These are phyloP conservation scores for Rhynchosporium secalis DNA, from an alignment of 2,329 filamentous ascomycete genomes.

Conservation along the genomic window DNA sequence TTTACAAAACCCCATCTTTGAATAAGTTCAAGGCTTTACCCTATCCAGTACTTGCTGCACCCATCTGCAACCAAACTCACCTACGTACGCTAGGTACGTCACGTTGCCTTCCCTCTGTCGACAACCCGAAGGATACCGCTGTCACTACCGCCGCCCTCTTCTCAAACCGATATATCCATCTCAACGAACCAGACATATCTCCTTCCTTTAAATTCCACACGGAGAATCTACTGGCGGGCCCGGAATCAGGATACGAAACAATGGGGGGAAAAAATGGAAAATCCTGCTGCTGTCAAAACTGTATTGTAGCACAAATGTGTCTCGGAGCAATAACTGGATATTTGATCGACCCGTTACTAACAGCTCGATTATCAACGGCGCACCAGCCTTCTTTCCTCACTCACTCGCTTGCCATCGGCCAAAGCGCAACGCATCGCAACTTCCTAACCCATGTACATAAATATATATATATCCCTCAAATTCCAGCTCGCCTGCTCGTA, in stretches of 20 bases:
- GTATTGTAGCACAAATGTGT: background rate
- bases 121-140: slow-evolving; percentile 16
- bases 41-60: slow-evolving; percentile 4
- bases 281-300: slow-evolving; percentile 3
- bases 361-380: background rate
- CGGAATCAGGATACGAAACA: background rate
- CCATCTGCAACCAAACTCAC: background rate
- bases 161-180: background rate
- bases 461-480: slow-evolving; percentile 9
- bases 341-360: background rate
- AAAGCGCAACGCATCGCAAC: background rate
- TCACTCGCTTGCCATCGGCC: background rate
- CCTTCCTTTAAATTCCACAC: too few species aligned
- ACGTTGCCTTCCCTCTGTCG: slow-evolving; percentile 7
- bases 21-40: background rate
- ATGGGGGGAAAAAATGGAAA: background rate
- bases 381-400: background rate
- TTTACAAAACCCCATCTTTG: background rate
- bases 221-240: background rate
- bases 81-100: slow-evolving; percentile 4
- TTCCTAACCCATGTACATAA: too few species aligned
- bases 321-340: background rate
- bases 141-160: slow-evolving; percentile 1
- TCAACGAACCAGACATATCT: background rate
- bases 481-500: background rate